Evolutionary conservation across 176 grass and related monocot species (phyloP).

Genomic region (Tillandsia fasciculata): DNA sequence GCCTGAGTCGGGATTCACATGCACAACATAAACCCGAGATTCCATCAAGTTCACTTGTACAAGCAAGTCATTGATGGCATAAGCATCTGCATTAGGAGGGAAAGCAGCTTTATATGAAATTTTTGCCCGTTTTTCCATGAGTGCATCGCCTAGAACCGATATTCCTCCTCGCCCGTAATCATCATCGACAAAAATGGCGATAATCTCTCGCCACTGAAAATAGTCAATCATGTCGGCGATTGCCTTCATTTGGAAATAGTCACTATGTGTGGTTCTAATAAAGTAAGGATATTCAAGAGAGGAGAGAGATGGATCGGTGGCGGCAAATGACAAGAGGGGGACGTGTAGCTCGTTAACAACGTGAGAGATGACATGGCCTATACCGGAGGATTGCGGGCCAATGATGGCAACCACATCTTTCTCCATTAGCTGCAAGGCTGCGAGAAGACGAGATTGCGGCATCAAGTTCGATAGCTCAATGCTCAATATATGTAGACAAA

Average conservation of each 20-base stretch:
- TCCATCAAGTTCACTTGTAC: constrained; percentile 63
- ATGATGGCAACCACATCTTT: constrained; percentile 58
- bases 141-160: constrained; percentile 48
- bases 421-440: constrained; percentile 66
- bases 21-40: constrained; percentile 69
- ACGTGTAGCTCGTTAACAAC: constrained; percentile 65
- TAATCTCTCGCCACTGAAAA: constrained; percentile 61
- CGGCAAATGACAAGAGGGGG: constrained; percentile 66
- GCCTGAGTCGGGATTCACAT: constrained; percentile 73
- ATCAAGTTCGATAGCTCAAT: constrained; percentile 18
- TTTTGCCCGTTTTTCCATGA: constrained; percentile 35
- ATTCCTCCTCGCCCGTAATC: constrained; percentile 69
- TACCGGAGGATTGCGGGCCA: constrained; percentile 68
- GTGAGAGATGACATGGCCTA: constrained; percentile 62
- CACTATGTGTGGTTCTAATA: constrained; percentile 48
- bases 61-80: constrained; percentile 41
- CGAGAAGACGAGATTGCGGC: constrained; percentile 25
- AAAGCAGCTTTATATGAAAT: constrained; percentile 74
- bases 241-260: constrained; percentile 80
- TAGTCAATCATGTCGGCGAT: constrained; percentile 66
- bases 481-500: neutral
- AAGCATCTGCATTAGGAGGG: constrained; percentile 40
- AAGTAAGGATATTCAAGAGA: constrained; percentile 72
- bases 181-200: constrained; percentile 74
- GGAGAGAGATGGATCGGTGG: constrained; percentile 65